These are phyloP conservation scores for Tolypocladium tundrense DNA, from an alignment of 2,329 filamentous ascomycete species.

Conservation along the genomic window DNA sequence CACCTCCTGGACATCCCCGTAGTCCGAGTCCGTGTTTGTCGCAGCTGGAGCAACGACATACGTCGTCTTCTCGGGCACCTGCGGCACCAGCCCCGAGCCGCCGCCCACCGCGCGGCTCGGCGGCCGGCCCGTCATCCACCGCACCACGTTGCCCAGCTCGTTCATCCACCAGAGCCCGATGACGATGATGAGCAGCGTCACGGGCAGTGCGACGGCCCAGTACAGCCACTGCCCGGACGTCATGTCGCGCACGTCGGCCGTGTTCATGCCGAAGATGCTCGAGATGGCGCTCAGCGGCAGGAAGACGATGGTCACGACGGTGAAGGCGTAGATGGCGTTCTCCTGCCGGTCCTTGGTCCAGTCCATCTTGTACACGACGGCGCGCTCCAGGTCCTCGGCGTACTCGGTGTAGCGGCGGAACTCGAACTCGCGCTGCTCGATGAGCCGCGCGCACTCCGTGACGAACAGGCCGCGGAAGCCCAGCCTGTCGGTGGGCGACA, in stretches of 20 bases:
- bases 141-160: conserved; percentile 24
- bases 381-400: conserved; percentile 18
- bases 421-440: conserved; percentile 27
- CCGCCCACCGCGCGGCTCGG: not conserved
- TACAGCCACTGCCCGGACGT: conserved; percentile 36
- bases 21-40: not conserved
- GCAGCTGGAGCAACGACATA: not conserved
- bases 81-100: not conserved
- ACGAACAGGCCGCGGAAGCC: conserved; percentile 28
- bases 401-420: conserved; percentile 19
- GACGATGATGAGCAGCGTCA: conserved; percentile 30
- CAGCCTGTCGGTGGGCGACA: conserved; percentile 24
- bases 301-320: conserved; percentile 38
- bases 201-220: conserved; percentile 37
- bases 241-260: conserved; percentile 38
- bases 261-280: conserved; percentile 44
- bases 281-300: conserved; percentile 35
- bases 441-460: conserved; percentile 24
- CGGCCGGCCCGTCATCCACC: conserved; percentile 16
- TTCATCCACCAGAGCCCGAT: conserved; percentile 31
- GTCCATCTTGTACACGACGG: conserved; percentile 24
- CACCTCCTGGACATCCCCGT: not conserved
- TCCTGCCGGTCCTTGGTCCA: conserved; percentile 34
- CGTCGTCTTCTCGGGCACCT: not conserved
- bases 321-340: conserved; percentile 38